These are phyloP conservation scores for Lentinula novae-zelandiae DNA, from an alignment of 1,284 basidiomycete species.

Conservation along the genomic window DNA sequence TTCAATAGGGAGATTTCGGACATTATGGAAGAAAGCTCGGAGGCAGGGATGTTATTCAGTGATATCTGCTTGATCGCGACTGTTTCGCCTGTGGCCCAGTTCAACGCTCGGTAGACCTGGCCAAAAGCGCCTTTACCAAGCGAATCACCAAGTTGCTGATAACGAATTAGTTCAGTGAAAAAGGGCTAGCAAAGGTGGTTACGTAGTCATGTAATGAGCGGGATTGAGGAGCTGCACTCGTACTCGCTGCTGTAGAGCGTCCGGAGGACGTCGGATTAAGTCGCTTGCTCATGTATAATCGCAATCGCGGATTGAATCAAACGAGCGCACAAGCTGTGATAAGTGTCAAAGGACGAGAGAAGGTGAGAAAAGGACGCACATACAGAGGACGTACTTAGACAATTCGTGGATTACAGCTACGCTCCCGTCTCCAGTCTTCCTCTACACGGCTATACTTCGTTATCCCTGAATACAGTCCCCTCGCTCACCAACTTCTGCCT, in stretches of 20 bases:
- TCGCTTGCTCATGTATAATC: background rate
- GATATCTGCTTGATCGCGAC: slow-evolving; percentile 96
- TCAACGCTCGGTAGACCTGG: slow-evolving; percentile 92
- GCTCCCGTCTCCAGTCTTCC: background rate
- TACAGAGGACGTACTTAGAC: background rate
- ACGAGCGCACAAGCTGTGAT: background rate
- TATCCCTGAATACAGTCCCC: too few relatives aligned
- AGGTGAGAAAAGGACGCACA: background rate
- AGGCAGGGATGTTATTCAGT: slow-evolving; percentile 88
- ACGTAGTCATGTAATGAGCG: slow-evolving; percentile 8
- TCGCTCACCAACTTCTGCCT: background rate
- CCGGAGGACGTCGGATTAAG: background rate
- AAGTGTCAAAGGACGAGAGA: background rate
- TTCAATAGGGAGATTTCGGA: slow-evolving; percentile 5
- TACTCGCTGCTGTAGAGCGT: background rate
- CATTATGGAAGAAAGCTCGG: slow-evolving; percentile 96
- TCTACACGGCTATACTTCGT: background rate
- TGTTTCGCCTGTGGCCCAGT: slow-evolving; percentile 95
- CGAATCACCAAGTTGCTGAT: slow-evolving; percentile 89
- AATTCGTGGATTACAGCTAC: background rate
- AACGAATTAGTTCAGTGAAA: background rate
- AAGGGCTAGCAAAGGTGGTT: background rate
- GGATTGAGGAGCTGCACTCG: background rate
- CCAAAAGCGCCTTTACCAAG: slow-evolving; percentile 94
- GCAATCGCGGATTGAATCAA: background rate